Percentiles rank a stretch among this genome's conserved stretches.
Conservation (phyloP, 768 basidiomycete species). For the Leccinum broughii region DNA sequence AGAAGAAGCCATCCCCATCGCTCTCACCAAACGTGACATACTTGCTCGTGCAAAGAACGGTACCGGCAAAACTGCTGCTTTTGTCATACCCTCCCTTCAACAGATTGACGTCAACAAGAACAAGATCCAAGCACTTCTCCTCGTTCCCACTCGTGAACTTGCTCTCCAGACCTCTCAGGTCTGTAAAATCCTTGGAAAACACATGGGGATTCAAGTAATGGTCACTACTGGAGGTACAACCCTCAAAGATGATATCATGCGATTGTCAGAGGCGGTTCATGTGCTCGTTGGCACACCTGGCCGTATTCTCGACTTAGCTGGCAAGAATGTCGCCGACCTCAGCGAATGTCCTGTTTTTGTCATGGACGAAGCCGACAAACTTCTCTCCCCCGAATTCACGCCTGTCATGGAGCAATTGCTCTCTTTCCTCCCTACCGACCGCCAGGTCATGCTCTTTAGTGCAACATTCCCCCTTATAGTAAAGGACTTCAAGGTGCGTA, state of each 20-base stretch:
- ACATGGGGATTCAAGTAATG: conserved; percentile 96
- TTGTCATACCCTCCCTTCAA: conserved; percentile 96
- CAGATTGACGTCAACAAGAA: conserved; percentile 79
- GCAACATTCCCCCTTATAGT: conserved; percentile 99
- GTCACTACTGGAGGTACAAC: conserved; percentile 98
- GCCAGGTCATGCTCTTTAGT: conserved; percentile 99
- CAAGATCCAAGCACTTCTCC: conserved; percentile 95
- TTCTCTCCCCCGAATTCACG: conserved; percentile 95
- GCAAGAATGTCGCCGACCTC: conserved; percentile 92
- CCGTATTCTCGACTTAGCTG: conserved; percentile 90
- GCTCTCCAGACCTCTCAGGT: conserved; percentile 99
- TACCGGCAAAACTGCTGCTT: conserved; percentile 98
- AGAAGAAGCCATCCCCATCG: conserved; percentile 97
- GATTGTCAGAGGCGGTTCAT: conserved; percentile 86
- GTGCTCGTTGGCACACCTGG: conserved; percentile 98
- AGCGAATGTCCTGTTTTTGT: conserved; percentile 95
- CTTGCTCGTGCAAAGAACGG: conserved; percentile 96
- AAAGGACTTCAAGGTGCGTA: conserved; percentile 91
- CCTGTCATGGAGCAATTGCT: conserved; percentile 98
- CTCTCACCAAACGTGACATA: conserved; percentile 90
- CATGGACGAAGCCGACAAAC: conserved; percentile 99
- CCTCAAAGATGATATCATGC: conserved; percentile 96
- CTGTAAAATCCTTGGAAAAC: conserved; percentile 95
- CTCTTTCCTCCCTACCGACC: conserved; percentile 74
- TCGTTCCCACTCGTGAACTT: conserved; percentile 98